A percentile compares a stretch with the other conserved stretches of the same genome.
These are phyloP conservation scores for Xylariaceae sp. DNA, from an alignment of 2,329 filamentous ascomycete species.

Conservation along the genomic window DNA sequence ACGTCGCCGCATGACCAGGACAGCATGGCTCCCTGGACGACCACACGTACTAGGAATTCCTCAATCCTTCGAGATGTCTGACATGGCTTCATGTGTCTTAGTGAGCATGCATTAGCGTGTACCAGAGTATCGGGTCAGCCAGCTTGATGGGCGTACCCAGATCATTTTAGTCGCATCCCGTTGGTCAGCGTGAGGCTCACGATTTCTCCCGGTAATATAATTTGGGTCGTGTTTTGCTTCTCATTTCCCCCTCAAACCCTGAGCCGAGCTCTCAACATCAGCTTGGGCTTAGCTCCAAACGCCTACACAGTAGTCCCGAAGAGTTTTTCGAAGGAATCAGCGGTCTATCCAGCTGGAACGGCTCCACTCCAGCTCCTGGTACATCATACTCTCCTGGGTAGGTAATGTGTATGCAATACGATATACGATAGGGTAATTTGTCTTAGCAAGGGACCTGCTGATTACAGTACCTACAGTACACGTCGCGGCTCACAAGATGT, in stretches of 20 bases:
- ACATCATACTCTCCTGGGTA: too few relatives aligned
- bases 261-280: background rate
- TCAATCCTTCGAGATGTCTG: slow-evolving; percentile 28
- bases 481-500: too few relatives aligned
- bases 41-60: slow-evolving; percentile 3
- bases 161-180: slow-evolving; percentile 4
- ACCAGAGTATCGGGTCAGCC: slow-evolving; percentile 34
- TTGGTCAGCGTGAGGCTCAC: background rate
- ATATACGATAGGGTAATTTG: slow-evolving; percentile 7
- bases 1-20: background rate
- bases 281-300: slow-evolving; percentile 9
- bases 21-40: slow-evolving; percentile 13
- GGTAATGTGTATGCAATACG: too few relatives aligned
- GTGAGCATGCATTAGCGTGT: slow-evolving; percentile 36
- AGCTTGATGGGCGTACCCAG: slow-evolving; percentile 27
- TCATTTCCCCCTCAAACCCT: too few relatives aligned
- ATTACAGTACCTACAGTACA: background rate
- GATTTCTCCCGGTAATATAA: too few relatives aligned
- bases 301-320: background rate
- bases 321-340: slow-evolving; percentile 4
- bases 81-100: slow-evolving; percentile 24
- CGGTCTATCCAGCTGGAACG: background rate
- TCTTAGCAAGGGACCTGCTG: too few relatives aligned
- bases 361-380: slow-evolving; percentile 1
- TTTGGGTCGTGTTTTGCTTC: background rate